Percentiles rank a stretch among this genome's conserved stretches.
phyloP scores from a whole-genome alignment of 2,329 filamentous ascomycete genomes.

The Pseudocercospora pini-densiflorae region DNA sequence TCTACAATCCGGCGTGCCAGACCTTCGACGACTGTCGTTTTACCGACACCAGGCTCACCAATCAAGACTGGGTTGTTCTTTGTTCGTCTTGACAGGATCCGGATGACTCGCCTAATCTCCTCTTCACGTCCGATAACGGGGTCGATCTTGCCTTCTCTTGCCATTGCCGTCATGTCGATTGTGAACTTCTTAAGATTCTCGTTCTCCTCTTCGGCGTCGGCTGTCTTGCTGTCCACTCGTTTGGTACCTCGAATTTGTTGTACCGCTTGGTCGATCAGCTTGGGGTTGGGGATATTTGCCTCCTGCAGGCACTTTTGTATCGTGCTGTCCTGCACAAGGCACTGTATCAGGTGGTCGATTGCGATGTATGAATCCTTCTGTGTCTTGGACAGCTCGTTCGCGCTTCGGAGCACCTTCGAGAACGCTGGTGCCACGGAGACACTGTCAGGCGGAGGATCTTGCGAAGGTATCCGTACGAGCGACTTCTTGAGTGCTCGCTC shows the following conservation, averaged over 20 bases:
- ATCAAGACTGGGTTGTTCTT: conserved; percentile 99
- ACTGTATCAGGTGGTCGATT: conserved; percentile 90
- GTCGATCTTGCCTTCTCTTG: conserved; percentile 95
- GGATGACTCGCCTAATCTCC: conserved; percentile 88
- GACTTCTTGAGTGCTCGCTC: conserved; percentile 90
- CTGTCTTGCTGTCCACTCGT: conserved; percentile 93
- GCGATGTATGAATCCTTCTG: conserved; percentile 96
- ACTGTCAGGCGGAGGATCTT: conserved; percentile 91
- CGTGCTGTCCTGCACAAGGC: conserved; percentile 76
- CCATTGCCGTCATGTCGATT: conserved; percentile 97
- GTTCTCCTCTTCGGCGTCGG: conserved; percentile 88
- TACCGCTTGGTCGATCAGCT: conserved; percentile 88
- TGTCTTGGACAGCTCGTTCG: conserved; percentile 91
- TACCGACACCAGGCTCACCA: conserved; percentile 96
- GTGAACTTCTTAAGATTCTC: conserved; percentile 98
- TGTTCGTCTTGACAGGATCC: conserved; percentile 88
- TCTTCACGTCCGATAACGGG: conserved; percentile 97
- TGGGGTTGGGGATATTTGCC: conserved; percentile 87
- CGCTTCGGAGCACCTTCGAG: conserved; percentile 78
- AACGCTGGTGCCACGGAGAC: conserved; percentile 83
- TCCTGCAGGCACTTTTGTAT: conserved; percentile 79
- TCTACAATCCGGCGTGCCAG: conserved; percentile 95
- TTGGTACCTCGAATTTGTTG: conserved; percentile 89
- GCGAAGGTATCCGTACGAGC: conserved; percentile 87
- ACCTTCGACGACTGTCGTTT: conserved; percentile 97